Conservation (phyloP, 371 early-diverging fungal genomes). For the Coemansia linderi region DNA sequence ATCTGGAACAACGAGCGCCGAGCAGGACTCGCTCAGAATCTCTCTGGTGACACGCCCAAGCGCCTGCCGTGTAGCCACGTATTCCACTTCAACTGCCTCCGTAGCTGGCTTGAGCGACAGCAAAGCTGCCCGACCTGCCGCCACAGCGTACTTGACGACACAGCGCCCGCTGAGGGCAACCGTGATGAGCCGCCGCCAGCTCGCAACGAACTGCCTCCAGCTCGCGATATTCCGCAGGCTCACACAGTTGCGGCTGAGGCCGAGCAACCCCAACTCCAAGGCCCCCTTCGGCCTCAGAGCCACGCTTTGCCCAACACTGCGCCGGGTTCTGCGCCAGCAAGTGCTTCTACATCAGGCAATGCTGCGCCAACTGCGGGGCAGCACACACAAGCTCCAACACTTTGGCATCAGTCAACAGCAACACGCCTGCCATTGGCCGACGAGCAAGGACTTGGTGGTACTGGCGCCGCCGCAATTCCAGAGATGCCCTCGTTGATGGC, state of each 20-base stretch:
- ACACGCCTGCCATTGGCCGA: not conserved
- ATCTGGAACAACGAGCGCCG: slow-evolving; percentile 32
- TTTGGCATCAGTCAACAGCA: not conserved
- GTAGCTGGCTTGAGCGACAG: slow-evolving; percentile 98
- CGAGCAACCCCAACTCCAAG: not conserved
- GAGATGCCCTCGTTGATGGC: slow-evolving; percentile 20
- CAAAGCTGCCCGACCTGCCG: slow-evolving; percentile 98
- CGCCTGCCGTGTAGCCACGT: slow-evolving; percentile 96
- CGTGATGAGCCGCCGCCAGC: not conserved
- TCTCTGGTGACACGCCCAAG: slow-evolving; percentile 76
- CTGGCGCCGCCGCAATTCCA: not conserved
- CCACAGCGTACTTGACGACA: slow-evolving; percentile 41
- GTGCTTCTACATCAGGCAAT: not conserved
- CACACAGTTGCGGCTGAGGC: not conserved
- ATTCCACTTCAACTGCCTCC: slow-evolving; percentile 96
- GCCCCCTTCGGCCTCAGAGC: not conserved
- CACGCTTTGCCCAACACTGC: not conserved
- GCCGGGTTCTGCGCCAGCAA: not conserved
- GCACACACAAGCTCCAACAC: not conserved
- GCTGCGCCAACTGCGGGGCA: not conserved
- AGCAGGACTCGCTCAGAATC: slow-evolving; percentile 10
- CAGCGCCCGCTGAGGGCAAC: not conserved
- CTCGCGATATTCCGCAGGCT: not conserved
- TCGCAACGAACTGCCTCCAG: not conserved
- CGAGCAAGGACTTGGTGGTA: not conserved